phyloP scores from a whole-genome alignment of 495 filamentous ascomycete species.

The Echria macrotheca region DNA sequence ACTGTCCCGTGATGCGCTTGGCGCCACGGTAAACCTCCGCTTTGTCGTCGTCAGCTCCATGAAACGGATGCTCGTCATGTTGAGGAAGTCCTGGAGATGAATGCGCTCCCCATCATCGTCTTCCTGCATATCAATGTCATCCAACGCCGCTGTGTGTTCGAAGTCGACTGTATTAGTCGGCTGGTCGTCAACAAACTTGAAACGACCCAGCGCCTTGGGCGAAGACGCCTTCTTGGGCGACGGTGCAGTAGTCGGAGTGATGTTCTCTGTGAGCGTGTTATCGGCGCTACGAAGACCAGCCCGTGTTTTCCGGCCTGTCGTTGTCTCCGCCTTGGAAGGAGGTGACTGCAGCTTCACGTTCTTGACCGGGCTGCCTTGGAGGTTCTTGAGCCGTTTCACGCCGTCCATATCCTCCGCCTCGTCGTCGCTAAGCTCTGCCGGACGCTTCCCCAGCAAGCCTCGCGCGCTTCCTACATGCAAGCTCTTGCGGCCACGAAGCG shows the following conservation, averaged over 20 bases:
- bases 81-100: conserved; percentile 84
- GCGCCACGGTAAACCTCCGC: conserved; percentile 74
- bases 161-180: conserved; percentile 43
- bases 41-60: conserved; percentile 94
- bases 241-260: conserved; percentile 35
- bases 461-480: conserved; percentile 69
- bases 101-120: conserved; percentile 60
- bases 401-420: conserved; percentile 58
- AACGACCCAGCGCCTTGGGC: conserved; percentile 46
- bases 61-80: conserved; percentile 93
- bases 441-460: conserved; percentile 70
- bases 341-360: conserved; percentile 62
- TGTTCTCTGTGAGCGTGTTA: conserved; percentile 7
- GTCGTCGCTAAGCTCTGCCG: conserved; percentile 65
- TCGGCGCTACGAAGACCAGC: conserved; percentile 39
- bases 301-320: conserved; percentile 50
- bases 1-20: conserved; percentile 39
- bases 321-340: conserved; percentile 58
- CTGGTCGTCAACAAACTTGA: conserved; percentile 41
- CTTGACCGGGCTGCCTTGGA: conserved; percentile 72
- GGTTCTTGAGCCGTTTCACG: conserved; percentile 64
- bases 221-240: conserved; percentile 50
- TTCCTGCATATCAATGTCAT: conserved; percentile 29
- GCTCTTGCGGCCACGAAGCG: conserved; percentile 65
- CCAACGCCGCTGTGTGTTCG: conserved; percentile 31